Evolutionary conservation across 2,329 filamentous ascomycete genomes (phyloP).

Genomic region (Pyrenophora tritici-repentis): DNA sequence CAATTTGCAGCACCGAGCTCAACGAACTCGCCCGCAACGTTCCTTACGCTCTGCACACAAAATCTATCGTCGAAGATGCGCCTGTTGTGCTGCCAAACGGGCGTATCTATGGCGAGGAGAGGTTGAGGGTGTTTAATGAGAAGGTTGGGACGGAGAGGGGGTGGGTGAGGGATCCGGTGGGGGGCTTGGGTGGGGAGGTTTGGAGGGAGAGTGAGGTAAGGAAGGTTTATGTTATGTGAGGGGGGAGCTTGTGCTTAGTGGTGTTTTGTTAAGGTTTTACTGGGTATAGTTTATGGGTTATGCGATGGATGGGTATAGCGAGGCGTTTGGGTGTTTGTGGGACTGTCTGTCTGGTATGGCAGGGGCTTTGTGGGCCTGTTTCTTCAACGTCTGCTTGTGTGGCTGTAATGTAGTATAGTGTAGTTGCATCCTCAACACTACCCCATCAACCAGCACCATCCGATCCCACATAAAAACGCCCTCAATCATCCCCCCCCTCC

Average conservation of each 20-base stretch:
- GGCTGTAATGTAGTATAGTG: too few species aligned
- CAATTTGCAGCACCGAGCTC: conserved; percentile 93
- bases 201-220: conserved; percentile 64
- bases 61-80: conserved; percentile 89
- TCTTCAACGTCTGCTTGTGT: background rate
- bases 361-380: background rate
- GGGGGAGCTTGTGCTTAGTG: too few species aligned
- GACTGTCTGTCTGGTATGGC: background rate
- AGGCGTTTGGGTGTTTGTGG: conserved; percentile 1
- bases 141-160: conserved; percentile 73
- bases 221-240: conserved; percentile 87
- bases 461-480: too few species aligned
- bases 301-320: conserved; percentile 3
- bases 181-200: conserved; percentile 61
- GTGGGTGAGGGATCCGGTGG: conserved; percentile 73
- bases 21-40: conserved; percentile 88
- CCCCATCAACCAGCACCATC: too few species aligned
- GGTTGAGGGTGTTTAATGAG: conserved; percentile 74
- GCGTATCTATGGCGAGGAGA: conserved; percentile 77
- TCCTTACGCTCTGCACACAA: conserved; percentile 93
- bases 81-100: conserved; percentile 86
- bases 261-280: too few species aligned
- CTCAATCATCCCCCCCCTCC: background rate
- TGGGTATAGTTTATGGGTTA: background rate
- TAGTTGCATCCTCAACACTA: too few species aligned